Base-by-base conservation (phyloP, 352 stramenopile genomes). In the Pythium scleroteichum region DNA sequence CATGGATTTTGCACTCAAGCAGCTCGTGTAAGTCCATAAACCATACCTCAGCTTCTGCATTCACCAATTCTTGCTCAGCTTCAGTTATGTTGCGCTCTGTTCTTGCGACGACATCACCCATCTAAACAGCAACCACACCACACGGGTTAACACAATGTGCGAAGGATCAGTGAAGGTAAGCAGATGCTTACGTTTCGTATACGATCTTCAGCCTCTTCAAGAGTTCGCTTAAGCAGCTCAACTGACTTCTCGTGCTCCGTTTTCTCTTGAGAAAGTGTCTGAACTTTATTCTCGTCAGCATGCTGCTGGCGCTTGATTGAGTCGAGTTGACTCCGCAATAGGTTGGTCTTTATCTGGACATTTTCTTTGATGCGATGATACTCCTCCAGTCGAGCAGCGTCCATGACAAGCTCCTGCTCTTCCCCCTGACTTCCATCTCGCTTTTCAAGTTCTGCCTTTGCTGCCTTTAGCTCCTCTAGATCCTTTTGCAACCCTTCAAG, bases 361-460 rank as follows among this genome's bases (percentile, higher is more conserved):
- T 58, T 60, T 58, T 94, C 82, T 41, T 93, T 93, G 39, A 95
- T 91, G 7, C 85, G 82, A 62, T 95, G 79, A 51, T 94, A 95
- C 52, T 95, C 85, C 29, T 95, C 73, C 6, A 94, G 61, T 13
- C 82, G 78, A 16, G 71, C 69, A 16, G 72, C 83, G 60, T 93
- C 62, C 45, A 94, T 59, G 13, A 92, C 73, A 13, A 94, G 24
- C 13, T 76, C 58, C 38, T 82, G 64, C 40, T 86, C 71, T 8
- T 75, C 74, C 52, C 62, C 68, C 62, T 88, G 58, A 32, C 63
- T 68, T 20, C 69, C 50, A 39, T 75, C 69, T 29, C 70, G 68
- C 42, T 71, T 68, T 47, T 90, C 84, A 3, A 92, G 57, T 10
- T 90, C 75, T 2, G 53, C 60, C 41, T 87, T 87, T 3, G 79